phyloP scores from a whole-genome alignment of 2,329 filamentous ascomycete species.

The Zymoseptoria pseudotritici region DNA sequence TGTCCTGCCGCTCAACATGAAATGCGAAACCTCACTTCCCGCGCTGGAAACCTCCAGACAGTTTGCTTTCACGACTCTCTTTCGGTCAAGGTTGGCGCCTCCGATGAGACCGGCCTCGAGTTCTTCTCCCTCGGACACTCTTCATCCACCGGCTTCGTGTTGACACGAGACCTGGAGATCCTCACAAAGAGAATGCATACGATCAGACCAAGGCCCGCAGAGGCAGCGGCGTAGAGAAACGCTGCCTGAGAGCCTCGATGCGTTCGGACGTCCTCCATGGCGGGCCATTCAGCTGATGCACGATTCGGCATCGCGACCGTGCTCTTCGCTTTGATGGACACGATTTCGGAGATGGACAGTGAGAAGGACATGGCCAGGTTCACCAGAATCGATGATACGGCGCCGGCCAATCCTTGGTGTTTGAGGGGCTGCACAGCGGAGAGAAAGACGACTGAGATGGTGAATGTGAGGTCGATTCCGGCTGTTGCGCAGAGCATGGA shows the following conservation, averaged over 20 bases:
- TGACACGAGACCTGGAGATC: constrained; percentile 20
- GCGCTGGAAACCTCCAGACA: too few relatives aligned
- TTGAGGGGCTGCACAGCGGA: constrained; percentile 25
- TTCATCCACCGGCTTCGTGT: constrained; percentile 16
- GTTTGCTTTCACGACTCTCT: background rate
- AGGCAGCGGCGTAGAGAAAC: constrained; percentile 27
- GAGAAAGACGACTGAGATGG: constrained; percentile 28
- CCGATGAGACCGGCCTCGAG: background rate
- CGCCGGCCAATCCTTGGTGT: constrained; percentile 30
- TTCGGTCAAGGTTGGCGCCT: background rate
- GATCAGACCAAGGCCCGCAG: constrained; percentile 23
- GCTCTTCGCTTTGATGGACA: constrained; percentile 17
- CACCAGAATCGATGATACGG: constrained; percentile 30
- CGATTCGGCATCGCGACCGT: constrained; percentile 2
- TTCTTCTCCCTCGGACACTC: constrained; percentile 5
- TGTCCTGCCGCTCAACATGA: too few relatives aligned
- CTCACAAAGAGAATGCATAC: constrained; percentile 23
- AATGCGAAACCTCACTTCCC: too few relatives aligned
- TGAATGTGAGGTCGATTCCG: constrained; percentile 32
- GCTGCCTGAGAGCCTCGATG: constrained; percentile 21
- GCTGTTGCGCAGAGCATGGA: constrained; percentile 32
- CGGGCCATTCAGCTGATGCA: background rate
- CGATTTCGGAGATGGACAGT: constrained; percentile 29
- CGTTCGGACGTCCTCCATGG: constrained; percentile 1
- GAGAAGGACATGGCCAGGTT: constrained; percentile 32